Conservation (phyloP, 1,284 basidiomycete genomes). For the Ustilago esculenta region DNA sequence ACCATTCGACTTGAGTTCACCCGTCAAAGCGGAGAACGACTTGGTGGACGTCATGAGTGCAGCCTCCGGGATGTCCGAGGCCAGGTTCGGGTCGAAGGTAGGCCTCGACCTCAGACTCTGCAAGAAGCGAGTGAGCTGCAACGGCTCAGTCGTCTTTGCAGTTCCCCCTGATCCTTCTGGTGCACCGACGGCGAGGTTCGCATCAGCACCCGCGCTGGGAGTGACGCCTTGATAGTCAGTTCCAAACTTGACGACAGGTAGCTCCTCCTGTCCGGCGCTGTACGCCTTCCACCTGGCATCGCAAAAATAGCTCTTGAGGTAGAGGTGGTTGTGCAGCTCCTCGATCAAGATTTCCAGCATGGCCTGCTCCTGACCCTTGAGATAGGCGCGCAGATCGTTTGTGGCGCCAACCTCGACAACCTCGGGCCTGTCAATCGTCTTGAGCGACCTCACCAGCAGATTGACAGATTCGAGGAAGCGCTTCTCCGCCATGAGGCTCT, state of each 20-base stretch:
- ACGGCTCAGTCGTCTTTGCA: conserved; percentile 1
- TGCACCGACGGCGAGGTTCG: not conserved
- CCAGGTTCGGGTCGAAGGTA: conserved; percentile 46
- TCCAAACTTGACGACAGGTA: conserved; percentile 59
- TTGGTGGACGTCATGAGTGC: conserved; percentile 35
- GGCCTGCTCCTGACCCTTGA: conserved; percentile 79
- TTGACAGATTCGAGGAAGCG: conserved; percentile 88
- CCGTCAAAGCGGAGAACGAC: conserved; percentile 37
- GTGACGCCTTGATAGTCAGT: conserved; percentile 23
- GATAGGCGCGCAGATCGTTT: conserved; percentile 85
- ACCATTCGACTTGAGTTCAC: conserved; percentile 10
- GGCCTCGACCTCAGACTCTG: conserved; percentile 43
- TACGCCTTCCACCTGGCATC: conserved; percentile 91
- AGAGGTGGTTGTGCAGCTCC: conserved; percentile 96
- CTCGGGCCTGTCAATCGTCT: conserved; percentile 88
- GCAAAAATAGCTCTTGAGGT: conserved; percentile 95
- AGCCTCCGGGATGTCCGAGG: conserved; percentile 38
- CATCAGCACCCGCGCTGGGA: not conserved
- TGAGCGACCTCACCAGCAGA: conserved; percentile 85
- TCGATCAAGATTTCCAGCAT: conserved; percentile 83
- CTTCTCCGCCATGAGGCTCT: conserved; percentile 95
- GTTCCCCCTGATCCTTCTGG: not conserved
- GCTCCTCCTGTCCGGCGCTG: conserved; percentile 76
- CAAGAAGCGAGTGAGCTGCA: conserved; percentile 48
- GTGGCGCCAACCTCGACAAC: conserved; percentile 94